Conservation (phyloP, 225 moss, liverwort and hornwort genomes). For the Bryum argenteum region DNA sequence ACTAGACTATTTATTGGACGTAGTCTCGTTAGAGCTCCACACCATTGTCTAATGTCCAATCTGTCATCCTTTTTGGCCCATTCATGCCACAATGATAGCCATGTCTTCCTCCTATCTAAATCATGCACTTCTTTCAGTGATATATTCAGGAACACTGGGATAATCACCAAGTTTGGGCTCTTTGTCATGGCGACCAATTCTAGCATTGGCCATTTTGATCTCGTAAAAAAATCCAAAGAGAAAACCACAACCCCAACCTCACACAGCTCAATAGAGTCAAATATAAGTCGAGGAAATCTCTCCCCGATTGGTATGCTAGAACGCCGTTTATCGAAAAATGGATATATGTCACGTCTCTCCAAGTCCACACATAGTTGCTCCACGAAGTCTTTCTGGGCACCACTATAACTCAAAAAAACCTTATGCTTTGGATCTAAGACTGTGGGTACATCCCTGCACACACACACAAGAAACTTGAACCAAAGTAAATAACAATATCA, state of each 20-base stretch:
- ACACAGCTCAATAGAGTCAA: constrained; percentile 27
- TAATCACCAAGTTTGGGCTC: neutral
- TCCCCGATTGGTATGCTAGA: constrained; percentile 26
- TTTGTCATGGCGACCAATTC: constrained; percentile 27
- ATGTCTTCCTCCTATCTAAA: neutral
- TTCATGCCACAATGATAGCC: neutral
- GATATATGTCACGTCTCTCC: constrained; percentile 8
- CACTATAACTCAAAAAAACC: constrained; percentile 30
- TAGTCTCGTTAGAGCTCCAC: constrained; percentile 13
- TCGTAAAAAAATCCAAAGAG: constrained; percentile 20
- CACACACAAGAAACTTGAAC: too few species aligned
- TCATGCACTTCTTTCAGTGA: constrained; percentile 3
- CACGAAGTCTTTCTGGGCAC: constrained; percentile 30
- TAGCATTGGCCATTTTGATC: constrained; percentile 37
- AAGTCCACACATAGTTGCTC: constrained; percentile 27
- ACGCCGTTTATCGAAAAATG: constrained; percentile 26
- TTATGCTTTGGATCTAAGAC: constrained; percentile 26
- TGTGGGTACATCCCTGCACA: too few species aligned
- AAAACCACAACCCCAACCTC: constrained; percentile 26
- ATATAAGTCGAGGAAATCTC: constrained; percentile 23
- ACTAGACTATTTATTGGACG: constrained; percentile 17
- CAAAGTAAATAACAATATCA: too few species aligned
- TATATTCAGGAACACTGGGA: constrained; percentile 8
- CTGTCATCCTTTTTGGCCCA: constrained; percentile 12
- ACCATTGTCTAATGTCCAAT: constrained; percentile 9